Base-by-base conservation (phyloP, 805 yeast species). In the Metschnikowia kunwiensis region DNA sequence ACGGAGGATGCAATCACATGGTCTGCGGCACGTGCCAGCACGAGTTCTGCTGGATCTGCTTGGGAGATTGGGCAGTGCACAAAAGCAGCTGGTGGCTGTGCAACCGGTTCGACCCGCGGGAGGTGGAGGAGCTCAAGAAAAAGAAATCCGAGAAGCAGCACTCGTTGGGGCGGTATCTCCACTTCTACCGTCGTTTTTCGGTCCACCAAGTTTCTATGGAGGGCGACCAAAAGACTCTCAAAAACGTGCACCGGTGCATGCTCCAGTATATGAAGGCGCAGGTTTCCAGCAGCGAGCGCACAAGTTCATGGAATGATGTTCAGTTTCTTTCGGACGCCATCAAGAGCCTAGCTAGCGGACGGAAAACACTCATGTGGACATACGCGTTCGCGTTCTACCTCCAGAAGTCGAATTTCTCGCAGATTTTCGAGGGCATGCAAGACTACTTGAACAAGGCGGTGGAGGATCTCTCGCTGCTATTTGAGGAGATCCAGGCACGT, bases 1-100 rank as follows among this genome's bases (percentile, higher is more conserved):
- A 84, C 55, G 97, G 97, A 15, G 98, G 98, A 0, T 93, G 98
- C 63, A 91, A 91, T 60, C 98, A 93, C 61, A 91, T 93, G 96
- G 74, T 79, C 1, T 93, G 98, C 58, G 68, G 75, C 3, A 80
- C 78, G 40, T 93, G 98, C 58, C 54, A 58, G 9, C 61, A 76
- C 56, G 86, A 89, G 55, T 93, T 88, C 55, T 93, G 98, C 60
- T 93, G 98, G 98, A 78, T 89, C 25, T 93, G 98, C 60, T 57
- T 77, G 43, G 80, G 80, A 3, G 74, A 68, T 22, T 91, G 98
- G 98, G 51, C 56, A 0, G 61, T 61, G 11, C 97, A 91, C 61
- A 78, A 78, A 3, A 66, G 71, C 19, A 63, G 68, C 27, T 78
- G 68, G 60, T 88, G 78, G 58, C 75, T 77, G 40, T 91, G 97